Conservation (phyloP, 1,139 yeast genomes). For the Saccharomyces hybrid region DNA sequence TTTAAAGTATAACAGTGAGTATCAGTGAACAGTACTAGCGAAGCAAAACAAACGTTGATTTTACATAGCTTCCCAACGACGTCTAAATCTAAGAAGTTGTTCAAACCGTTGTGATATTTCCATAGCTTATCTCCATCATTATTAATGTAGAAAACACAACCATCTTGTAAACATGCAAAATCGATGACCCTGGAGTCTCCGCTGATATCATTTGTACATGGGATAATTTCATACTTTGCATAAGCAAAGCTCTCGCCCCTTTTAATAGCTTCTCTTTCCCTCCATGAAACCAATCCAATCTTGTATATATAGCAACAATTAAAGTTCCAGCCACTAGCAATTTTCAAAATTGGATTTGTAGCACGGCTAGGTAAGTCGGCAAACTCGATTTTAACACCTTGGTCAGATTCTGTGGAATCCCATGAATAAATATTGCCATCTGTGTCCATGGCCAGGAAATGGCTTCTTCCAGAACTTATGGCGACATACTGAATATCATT, state of each 20-base stretch:
- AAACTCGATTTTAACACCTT: slow-evolving; percentile 46
- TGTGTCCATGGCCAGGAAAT: slow-evolving; percentile 56
- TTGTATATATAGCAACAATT: slow-evolving; percentile 46
- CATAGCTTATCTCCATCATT: slow-evolving; percentile 39
- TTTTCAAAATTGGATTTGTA: slow-evolving; percentile 37
- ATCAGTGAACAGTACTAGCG: slow-evolving; percentile 49
- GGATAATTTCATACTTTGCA: slow-evolving; percentile 40
- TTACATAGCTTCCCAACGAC: slow-evolving; percentile 24
- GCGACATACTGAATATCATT: slow-evolving; percentile 37
- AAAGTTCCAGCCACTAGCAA: slow-evolving; percentile 65
- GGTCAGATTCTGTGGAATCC: slow-evolving; percentile 43
- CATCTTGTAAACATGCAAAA: slow-evolving; percentile 47
- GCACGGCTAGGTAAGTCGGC: slow-evolving; percentile 17
- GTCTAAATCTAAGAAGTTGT: slow-evolving; percentile 17
- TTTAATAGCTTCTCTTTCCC: slow-evolving; percentile 36
- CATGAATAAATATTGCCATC: slow-evolving; percentile 50
- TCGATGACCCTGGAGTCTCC: slow-evolving; percentile 42
- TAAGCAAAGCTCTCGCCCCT: slow-evolving; percentile 26
- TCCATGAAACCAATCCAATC: slow-evolving; percentile 60
- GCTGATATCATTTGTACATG: slow-evolving; percentile 33
- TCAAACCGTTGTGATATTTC: slow-evolving; percentile 35
- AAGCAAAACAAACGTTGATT: slow-evolving; percentile 26
- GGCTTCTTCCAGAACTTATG: slow-evolving; percentile 62
- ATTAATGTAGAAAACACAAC: slow-evolving; percentile 46
- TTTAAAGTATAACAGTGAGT: slow-evolving; percentile 24